Percentiles rank a stretch among this genome's conserved stretches.
These are phyloP conservation scores for Grosmannia serpens DNA, from an alignment of 2,329 filamentous ascomycete species.

Conservation along the genomic window DNA sequence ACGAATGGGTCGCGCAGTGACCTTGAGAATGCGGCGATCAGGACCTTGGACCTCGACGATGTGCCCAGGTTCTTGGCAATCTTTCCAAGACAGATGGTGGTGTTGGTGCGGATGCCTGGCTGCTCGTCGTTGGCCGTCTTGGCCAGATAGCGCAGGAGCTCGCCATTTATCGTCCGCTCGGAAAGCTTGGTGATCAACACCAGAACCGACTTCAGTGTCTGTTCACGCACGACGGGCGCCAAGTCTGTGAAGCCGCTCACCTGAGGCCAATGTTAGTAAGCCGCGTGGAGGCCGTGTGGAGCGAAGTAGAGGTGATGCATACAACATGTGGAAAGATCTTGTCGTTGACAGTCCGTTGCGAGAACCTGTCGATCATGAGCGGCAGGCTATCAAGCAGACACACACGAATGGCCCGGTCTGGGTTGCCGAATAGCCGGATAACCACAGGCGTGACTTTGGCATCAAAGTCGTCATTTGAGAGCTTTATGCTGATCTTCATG, in stretches of 20 bases:
- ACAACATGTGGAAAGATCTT: slow-evolving; percentile 95
- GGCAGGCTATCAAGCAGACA: slow-evolving; percentile 82
- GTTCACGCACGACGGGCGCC: slow-evolving; percentile 84
- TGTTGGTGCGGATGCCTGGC: slow-evolving; percentile 93
- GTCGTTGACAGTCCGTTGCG: slow-evolving; percentile 84
- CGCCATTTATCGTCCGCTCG: slow-evolving; percentile 86
- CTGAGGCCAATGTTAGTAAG: slow-evolving; percentile 26
- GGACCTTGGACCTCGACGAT: slow-evolving; percentile 73
- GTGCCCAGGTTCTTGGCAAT: slow-evolving; percentile 81
- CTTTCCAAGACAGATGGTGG: slow-evolving; percentile 92
- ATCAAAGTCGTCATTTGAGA: slow-evolving; percentile 85
- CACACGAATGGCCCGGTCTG: slow-evolving; percentile 83
- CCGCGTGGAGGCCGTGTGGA: neutral
- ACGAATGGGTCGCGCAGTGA: slow-evolving; percentile 89
- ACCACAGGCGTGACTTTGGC: slow-evolving; percentile 73
- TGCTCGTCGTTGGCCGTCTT: slow-evolving; percentile 98
- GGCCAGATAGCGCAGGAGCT: slow-evolving; percentile 78
- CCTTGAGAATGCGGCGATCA: slow-evolving; percentile 83
- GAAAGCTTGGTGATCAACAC: slow-evolving; percentile 81
- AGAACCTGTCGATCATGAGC: slow-evolving; percentile 79
- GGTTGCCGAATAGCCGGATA: slow-evolving; percentile 77
- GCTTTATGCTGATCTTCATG: slow-evolving; percentile 80
- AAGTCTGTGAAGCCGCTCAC: slow-evolving; percentile 90
- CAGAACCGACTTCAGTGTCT: slow-evolving; percentile 89
- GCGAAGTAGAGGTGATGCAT: slow-evolving; percentile 14